phyloP scores from a whole-genome alignment of 257 asterid species.

The Jaltomata sinuosa region DNA sequence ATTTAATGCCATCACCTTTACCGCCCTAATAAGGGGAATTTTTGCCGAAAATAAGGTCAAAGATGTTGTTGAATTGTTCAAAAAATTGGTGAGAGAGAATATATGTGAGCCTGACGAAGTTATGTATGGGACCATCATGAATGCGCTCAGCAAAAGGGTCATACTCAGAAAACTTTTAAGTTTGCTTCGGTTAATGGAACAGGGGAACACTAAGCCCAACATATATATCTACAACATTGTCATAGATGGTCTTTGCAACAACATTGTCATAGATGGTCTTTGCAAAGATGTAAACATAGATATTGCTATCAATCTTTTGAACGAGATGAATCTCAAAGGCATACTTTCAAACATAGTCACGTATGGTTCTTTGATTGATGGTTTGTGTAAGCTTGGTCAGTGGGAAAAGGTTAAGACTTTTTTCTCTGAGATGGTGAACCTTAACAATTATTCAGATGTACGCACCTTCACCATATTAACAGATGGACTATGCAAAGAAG shows the following conservation, averaged over 20 bases:
- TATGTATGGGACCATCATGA: too few species aligned
- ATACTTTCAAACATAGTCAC: neutral
- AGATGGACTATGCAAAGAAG: neutral
- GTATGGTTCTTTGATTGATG: neutral
- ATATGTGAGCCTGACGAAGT: too few species aligned
- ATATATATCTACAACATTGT: neutral
- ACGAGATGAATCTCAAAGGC: neutral
- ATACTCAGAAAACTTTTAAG: too few species aligned
- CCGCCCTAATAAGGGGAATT: too few species aligned
- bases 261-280: neutral
- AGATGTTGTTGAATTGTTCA: too few species aligned
- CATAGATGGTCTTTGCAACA: too few species aligned
- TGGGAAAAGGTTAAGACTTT: too few species aligned
- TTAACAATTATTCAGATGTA: neutral
- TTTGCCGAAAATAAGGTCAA: too few species aligned
- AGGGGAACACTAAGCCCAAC: accelerated
- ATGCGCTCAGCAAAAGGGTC: too few species aligned
- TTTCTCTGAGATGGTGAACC: neutral
- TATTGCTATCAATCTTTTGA: neutral
- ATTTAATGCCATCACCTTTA: too few species aligned
- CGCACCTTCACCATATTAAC: neutral
- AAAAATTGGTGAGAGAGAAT: too few species aligned
- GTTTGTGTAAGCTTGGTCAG: neutral
- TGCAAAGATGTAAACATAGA: neutral
- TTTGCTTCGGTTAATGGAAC: too few species aligned